Conservation (phyloP, 164 flowering plant genomes). For the Umbellularia californica region DNA sequence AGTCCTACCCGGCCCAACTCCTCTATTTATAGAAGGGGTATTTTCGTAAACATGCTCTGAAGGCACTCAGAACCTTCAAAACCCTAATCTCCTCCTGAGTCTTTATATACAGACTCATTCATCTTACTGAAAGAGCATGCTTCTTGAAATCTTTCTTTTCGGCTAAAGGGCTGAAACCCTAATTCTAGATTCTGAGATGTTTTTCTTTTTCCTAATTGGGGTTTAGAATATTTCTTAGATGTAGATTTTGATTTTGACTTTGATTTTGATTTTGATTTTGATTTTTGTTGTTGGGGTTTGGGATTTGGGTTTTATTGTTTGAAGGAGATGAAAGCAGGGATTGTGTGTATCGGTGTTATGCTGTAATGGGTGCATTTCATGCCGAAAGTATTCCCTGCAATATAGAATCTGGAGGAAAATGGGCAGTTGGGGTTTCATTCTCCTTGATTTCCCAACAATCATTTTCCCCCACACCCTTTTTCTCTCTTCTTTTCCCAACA, state of each 20-base stretch:
- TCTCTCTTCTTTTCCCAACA: not conserved
- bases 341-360: conserved; percentile 52
- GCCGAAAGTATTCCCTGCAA: conserved; percentile 45
- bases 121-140: not conserved
- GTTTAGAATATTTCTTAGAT: not conserved
- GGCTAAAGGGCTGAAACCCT: not conserved
- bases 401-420: conserved; percentile 29
- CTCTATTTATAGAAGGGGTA: too few relatives aligned
- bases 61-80: too few relatives aligned
- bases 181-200: not conserved
- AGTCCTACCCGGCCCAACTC: too few relatives aligned
- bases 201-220: not conserved
- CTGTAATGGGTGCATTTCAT: conserved; percentile 19
- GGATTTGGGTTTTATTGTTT: not conserved
- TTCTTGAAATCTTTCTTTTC: not conserved
- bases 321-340: conserved; percentile 28
- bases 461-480: conserved; percentile 33
- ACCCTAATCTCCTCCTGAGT: too few relatives aligned
- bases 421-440: conserved; percentile 43
- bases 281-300: not conserved
- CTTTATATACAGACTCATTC: too few relatives aligned
- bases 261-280: not conserved
- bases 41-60: too few relatives aligned
- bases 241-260: not conserved
- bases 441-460: conserved; percentile 34